These are phyloP conservation scores for Paralagenidium karlingii DNA, from an alignment of 352 stramenopile genomes.

Conservation along the genomic window DNA sequence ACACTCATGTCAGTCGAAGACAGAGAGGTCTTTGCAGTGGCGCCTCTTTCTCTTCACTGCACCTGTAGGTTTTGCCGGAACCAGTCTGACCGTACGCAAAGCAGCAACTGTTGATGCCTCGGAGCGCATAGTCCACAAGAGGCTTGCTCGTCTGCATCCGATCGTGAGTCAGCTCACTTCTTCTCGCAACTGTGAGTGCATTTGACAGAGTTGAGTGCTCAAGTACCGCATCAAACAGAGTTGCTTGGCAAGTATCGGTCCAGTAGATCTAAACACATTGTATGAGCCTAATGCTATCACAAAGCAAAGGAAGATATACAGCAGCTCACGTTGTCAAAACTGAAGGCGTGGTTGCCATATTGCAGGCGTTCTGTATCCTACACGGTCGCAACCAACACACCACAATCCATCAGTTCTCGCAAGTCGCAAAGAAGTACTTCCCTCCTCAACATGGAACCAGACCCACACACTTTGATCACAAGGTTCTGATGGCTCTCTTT, in stretches of 20 bases:
- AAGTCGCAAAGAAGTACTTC: not conserved
- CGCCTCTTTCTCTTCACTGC: too few species aligned
- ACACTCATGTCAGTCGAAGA: not conserved
- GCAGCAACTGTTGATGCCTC: slow-evolving; percentile 89
- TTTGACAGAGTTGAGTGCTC: not conserved
- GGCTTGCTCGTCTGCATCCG: slow-evolving; percentile 52
- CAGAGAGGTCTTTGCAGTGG: too few species aligned
- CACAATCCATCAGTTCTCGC: not conserved
- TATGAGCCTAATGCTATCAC: too few species aligned
- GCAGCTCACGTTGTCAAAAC: slow-evolving; percentile 51
- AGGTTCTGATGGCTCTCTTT: slow-evolving; percentile 67
- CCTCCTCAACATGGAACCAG: not conserved
- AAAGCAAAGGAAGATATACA: not conserved
- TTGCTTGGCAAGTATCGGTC: slow-evolving; percentile 62
- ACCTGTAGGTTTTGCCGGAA: slow-evolving; percentile 78
- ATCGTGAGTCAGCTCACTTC: not conserved
- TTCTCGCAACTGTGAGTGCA: not conserved
- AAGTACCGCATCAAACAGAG: slow-evolving; percentile 53
- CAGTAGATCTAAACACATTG: slow-evolving; percentile 67
- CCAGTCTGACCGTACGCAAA: slow-evolving; percentile 89
- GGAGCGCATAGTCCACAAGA: slow-evolving; percentile 83
- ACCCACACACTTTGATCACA: slow-evolving; percentile 46
- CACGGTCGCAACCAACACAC: not conserved
- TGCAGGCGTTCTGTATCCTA: slow-evolving; percentile 76
- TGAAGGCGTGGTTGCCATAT: slow-evolving; percentile 79